phyloP scores from a whole-genome alignment of 2,329 filamentous ascomycete species.

The Aspergillus sp. region DNA sequence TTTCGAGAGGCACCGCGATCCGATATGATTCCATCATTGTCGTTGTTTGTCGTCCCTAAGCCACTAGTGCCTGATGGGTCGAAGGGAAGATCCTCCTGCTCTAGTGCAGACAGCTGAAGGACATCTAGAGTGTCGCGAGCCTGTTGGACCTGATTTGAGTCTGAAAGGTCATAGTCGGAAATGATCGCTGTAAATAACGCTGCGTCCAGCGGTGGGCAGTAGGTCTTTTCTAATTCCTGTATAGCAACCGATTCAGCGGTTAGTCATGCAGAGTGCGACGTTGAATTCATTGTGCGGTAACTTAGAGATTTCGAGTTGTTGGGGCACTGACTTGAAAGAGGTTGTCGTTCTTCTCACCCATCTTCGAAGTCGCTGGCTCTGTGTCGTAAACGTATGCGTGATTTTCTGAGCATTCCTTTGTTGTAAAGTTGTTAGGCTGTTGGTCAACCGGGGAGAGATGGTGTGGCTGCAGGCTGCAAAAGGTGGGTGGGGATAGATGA shows the following conservation, averaged over 20 bases:
- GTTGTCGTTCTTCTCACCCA: constrained; percentile 5
- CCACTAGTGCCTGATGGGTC: constrained; percentile 67
- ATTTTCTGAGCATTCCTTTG: constrained; percentile 2
- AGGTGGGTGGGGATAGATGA: neutral
- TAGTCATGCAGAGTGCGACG: neutral
- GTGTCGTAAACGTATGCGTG: constrained; percentile 1
- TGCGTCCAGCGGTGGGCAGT: constrained; percentile 68
- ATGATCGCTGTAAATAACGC: constrained; percentile 69
- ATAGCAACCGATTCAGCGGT: neutral
- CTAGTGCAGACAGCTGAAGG: constrained; percentile 64
- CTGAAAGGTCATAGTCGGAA: constrained; percentile 62
- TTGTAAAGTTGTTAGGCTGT: neutral
- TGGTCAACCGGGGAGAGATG: neutral
- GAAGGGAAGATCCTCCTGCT: constrained; percentile 60
- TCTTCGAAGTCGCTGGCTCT: constrained; percentile 6
- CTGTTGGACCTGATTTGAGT: constrained; percentile 45
- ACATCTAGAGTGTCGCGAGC: constrained; percentile 57
- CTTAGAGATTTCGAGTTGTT: neutral
- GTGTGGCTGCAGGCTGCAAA: neutral
- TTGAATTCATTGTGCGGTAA: neutral
- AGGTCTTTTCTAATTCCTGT: constrained; percentile 55
- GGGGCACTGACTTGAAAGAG: constrained; percentile 5
- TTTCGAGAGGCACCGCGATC: constrained; percentile 24
- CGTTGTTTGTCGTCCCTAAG: constrained; percentile 19
- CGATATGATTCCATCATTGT: constrained; percentile 16